These are phyloP conservation scores for Dothiorella sarmentorum DNA, from an alignment of 2,329 filamentous ascomycete species.

Conservation along the genomic window DNA sequence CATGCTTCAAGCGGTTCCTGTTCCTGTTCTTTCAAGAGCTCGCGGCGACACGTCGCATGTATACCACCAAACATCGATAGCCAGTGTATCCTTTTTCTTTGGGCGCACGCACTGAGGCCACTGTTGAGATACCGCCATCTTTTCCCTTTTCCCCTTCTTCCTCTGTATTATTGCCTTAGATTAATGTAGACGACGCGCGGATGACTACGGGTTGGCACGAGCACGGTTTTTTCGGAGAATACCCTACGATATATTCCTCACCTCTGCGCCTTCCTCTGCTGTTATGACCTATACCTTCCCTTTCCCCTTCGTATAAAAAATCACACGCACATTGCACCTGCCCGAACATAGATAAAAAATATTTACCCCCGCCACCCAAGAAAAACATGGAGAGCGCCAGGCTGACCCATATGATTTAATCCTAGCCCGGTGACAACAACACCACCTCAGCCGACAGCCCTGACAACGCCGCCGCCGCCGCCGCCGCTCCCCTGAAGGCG, in stretches of 20 bases:
- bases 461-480: constrained; percentile 46
- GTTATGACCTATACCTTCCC: background rate
- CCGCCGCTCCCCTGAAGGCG: constrained; percentile 73
- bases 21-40: background rate
- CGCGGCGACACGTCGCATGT: constrained; percentile 11
- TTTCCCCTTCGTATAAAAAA: constrained; percentile 19
- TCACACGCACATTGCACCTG: constrained; percentile 24
- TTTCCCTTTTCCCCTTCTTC: constrained; percentile 15
- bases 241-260: constrained; percentile 15
- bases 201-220: constrained; percentile 2
- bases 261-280: constrained; percentile 12
- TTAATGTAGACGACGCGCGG: constrained; percentile 15
- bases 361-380: too few relatives aligned
- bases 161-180: constrained; percentile 19
- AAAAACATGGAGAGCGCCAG: constrained; percentile 25
- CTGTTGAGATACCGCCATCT: constrained; percentile 12
- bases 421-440: constrained; percentile 13
- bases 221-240: constrained; percentile 1
- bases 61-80: constrained; percentile 14
- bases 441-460: constrained; percentile 1
- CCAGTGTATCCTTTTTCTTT: constrained; percentile 8
- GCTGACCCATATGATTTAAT: constrained; percentile 20
- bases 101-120: constrained; percentile 9
- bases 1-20: background rate
- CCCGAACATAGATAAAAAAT: constrained; percentile 27